phyloP scores from a whole-genome alignment of 1,139 yeast species.

The Pichia cactophila region DNA sequence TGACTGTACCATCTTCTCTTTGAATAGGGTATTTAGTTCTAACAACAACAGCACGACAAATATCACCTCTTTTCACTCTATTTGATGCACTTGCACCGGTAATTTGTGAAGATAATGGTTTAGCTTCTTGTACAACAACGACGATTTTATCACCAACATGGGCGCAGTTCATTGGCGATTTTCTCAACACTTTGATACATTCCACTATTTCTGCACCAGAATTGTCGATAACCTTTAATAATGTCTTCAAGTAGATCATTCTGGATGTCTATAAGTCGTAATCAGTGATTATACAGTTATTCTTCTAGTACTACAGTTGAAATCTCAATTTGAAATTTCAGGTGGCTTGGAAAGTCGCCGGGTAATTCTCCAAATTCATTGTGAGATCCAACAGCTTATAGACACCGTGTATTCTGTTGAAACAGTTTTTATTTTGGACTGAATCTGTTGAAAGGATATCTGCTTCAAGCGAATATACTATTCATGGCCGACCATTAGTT shows the following conservation, averaged over 20 bases:
- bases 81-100: conserved; percentile 62
- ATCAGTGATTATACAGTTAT: background rate
- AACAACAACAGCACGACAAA: conserved; percentile 91
- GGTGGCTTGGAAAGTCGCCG: background rate
- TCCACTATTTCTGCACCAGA: conserved; percentile 91
- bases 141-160: conserved; percentile 87
- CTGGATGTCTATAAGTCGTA: background rate
- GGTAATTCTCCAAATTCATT: background rate
- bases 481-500: too few species aligned
- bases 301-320: background rate
- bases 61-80: conserved; percentile 90
- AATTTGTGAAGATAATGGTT: conserved; percentile 54
- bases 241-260: conserved; percentile 85
- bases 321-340: background rate
- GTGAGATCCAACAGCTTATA: too few species aligned
- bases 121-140: conserved; percentile 90
- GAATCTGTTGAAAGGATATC: too few species aligned
- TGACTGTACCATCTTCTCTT: conserved; percentile 81
- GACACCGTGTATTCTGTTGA: too few species aligned
- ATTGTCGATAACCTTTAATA: conserved; percentile 85
- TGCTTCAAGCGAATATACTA: too few species aligned
- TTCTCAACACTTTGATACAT: conserved; percentile 90
- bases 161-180: conserved; percentile 79
- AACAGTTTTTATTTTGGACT: too few species aligned
- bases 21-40: conserved; percentile 82